Evolutionary conservation across 345 rosid genomes (phyloP), one percentile per base, ranked within the genome.

Genomic region (Camelina neglecta): DNA sequence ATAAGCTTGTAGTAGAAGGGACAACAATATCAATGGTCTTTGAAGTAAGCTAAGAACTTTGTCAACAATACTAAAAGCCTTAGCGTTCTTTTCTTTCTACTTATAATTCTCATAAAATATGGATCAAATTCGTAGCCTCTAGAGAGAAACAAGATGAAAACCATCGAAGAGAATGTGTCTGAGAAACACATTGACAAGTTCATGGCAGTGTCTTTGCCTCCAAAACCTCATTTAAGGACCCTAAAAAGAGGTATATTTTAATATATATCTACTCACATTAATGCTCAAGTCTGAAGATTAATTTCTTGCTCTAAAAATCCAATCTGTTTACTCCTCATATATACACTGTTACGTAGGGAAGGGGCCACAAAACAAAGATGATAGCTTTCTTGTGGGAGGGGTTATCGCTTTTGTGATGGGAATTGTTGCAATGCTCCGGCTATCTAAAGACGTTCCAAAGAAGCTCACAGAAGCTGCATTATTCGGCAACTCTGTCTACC

Each of bases 381-480:
- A 79, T 47, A 15, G 75, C 42, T 69, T 68, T 29, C 38, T 87
- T 42, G 56, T 89, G 16, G 80, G 84, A 54, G 87, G 94, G 38
- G 44, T 93, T 8, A 61, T 93, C 75, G 82, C 93, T 12, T 67
- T 89, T 18, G 69, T 88, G 16, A 87, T 84, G 86, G 97, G 94
- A 53, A 69, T 91, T 4, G 69, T 85, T 42, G 77, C 94, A 69
- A 75, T 87, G 87, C 72, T 90, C 24, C 87, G 92, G 7, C 51
- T 87, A 72, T 79, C 96, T 6, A 81, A 85, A 20, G 79, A 70
- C 80, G 73, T 88, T 81, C 93, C 95, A 11, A 75, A 82, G 16
- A 92, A 79, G 70, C 75, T 87, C 31, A 86, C 82, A 0, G 97
- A 82, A 56, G 90, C 86, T 23, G 77, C 84, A 24, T 10, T 90